These are phyloP conservation scores for Cyberlindnera euphorbiae DNA, from an alignment of 805 yeast species.

Conservation along the genomic window DNA sequence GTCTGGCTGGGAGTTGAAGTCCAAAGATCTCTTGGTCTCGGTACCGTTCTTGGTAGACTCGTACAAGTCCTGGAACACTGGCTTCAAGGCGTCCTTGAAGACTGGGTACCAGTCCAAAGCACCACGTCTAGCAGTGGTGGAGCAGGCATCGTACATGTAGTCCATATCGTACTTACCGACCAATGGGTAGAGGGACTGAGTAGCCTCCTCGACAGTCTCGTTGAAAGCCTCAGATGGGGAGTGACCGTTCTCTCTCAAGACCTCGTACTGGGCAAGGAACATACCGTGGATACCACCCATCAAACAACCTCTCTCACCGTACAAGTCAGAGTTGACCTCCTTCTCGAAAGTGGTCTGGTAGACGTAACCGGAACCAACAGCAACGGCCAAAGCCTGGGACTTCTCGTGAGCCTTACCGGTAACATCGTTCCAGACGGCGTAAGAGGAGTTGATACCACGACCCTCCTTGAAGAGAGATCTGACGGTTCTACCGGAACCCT, in stretches of 20 bases:
- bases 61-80: slow-evolving; percentile 95
- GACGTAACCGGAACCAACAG: slow-evolving; percentile 99
- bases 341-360: slow-evolving; percentile 99
- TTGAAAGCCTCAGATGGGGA: slow-evolving; percentile 99
- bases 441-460: slow-evolving; percentile 99
- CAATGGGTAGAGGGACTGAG: slow-evolving; percentile 98
- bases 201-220: slow-evolving; percentile 99
- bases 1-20: slow-evolving; percentile 96
- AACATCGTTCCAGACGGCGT: slow-evolving; percentile 99
- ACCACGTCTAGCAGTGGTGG: slow-evolving; percentile 99
- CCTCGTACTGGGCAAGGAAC: slow-evolving; percentile 99
- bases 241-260: slow-evolving; percentile 98
- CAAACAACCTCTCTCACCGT: slow-evolving; percentile 99
- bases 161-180: slow-evolving; percentile 99
- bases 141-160: slow-evolving; percentile 99
- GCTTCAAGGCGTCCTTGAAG: slow-evolving; percentile 98
- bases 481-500: slow-evolving; percentile 99
- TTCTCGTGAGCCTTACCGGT: slow-evolving; percentile 99
- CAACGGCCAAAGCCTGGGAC: slow-evolving; percentile 97
- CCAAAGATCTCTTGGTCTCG: slow-evolving; percentile 97
- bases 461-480: slow-evolving; percentile 99
- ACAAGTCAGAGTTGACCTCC: slow-evolving; percentile 98
- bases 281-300: slow-evolving; percentile 99
- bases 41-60: slow-evolving; percentile 92
- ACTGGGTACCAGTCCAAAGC: slow-evolving; percentile 99